Evolutionary conservation across 2,329 filamentous ascomycete genomes (phyloP).

Genomic region (Xylariaceae sp.): DNA sequence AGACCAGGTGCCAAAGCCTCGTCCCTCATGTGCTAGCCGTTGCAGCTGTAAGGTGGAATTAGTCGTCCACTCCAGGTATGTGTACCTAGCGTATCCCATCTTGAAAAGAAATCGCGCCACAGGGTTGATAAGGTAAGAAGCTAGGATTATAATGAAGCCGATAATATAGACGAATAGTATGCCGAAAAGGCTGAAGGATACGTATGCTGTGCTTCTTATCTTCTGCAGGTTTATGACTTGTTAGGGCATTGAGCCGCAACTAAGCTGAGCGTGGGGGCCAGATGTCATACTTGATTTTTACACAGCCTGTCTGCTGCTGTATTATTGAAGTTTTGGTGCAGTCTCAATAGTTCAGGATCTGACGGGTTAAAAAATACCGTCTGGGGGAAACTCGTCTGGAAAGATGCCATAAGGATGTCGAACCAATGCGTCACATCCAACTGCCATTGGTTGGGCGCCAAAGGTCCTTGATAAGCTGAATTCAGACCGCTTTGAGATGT

Average conservation of each 20-base stretch:
- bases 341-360: not conserved
- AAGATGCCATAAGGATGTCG: conserved; percentile 10
- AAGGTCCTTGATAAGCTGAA: not conserved
- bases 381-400: not conserved
- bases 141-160: not conserved
- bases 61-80: not conserved
- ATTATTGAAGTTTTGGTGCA: not conserved
- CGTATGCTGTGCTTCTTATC: not conserved
- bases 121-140: not conserved
- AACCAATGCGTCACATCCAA: conserved; percentile 6
- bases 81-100: not conserved
- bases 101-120: not conserved
- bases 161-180: not conserved
- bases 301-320: not conserved
- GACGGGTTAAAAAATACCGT: not conserved
- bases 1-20: too few relatives aligned
- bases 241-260: too few relatives aligned
- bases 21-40: not conserved
- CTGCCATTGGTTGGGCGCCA: not conserved
- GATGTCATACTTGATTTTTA: not conserved
- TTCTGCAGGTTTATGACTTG: too few relatives aligned
- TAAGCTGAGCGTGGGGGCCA: too few relatives aligned
- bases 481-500: conserved; percentile 1
- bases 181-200: not conserved
- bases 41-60: not conserved